Evolutionary conservation across 352 stramenopile species (phyloP).

Genomic region (Phytopythium oedochilum): DNA sequence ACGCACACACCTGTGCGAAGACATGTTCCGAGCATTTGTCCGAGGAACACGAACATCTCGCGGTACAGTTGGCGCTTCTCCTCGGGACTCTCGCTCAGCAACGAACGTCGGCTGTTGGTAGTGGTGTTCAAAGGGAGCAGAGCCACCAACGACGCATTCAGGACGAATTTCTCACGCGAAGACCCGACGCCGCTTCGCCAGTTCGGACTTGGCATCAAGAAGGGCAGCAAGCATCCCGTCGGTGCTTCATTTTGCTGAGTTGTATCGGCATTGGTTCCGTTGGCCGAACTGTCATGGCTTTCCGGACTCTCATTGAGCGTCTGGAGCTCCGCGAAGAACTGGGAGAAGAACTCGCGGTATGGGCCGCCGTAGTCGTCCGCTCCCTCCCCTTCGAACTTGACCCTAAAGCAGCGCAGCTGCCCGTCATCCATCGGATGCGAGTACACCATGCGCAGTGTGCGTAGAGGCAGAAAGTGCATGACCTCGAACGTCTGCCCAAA

Average conservation of each 20-base stretch:
- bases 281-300: background rate
- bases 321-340: slow-evolving; percentile 73
- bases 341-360: slow-evolving; percentile 92
- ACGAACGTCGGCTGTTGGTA: slow-evolving; percentile 1
- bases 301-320: slow-evolving; percentile 20
- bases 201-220: slow-evolving; percentile 86
- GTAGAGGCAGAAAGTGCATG: slow-evolving; percentile 77
- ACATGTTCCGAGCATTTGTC: slow-evolving; percentile 87
- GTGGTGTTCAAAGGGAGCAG: background rate
- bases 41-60: slow-evolving; percentile 89
- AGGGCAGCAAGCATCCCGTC: slow-evolving; percentile 62
- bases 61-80: slow-evolving; percentile 55
- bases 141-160: slow-evolving; percentile 46
- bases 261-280: slow-evolving; percentile 6
- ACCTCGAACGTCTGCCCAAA: slow-evolving; percentile 86
- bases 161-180: slow-evolving; percentile 82
- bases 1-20: slow-evolving; percentile 78
- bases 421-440: slow-evolving; percentile 92
- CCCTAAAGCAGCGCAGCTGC: slow-evolving; percentile 89
- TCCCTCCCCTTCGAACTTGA: slow-evolving; percentile 93
- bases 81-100: slow-evolving; percentile 24
- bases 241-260: background rate
- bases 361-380: slow-evolving; percentile 93
- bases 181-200: slow-evolving; percentile 73
- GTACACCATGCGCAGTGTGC: slow-evolving; percentile 84